These are phyloP conservation scores for Chaetomium sp. DNA, from an alignment of 2,329 filamentous ascomycete species.

Conservation along the genomic window DNA sequence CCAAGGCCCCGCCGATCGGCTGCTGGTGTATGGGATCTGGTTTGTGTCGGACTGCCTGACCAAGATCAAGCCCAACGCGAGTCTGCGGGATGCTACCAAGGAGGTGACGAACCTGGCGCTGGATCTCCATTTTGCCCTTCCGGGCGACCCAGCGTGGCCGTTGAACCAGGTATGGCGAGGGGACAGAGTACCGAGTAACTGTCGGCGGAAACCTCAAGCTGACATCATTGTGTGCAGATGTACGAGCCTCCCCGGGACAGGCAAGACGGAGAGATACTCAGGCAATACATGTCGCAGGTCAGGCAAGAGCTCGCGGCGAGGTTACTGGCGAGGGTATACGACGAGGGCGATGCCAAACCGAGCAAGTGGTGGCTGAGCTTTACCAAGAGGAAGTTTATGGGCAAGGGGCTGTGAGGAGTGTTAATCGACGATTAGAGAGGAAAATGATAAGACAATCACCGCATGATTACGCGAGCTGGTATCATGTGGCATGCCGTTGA, in stretches of 20 bases:
- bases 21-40: slow-evolving; percentile 94
- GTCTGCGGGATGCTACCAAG: slow-evolving; percentile 54
- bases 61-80: slow-evolving; percentile 75
- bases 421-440: background rate
- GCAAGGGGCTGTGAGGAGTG: slow-evolving; percentile 65
- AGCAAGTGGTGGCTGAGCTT: slow-evolving; percentile 98
- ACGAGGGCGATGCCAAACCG: slow-evolving; percentile 64
- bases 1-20: slow-evolving; percentile 86
- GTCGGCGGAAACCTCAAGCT: background rate
- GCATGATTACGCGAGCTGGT: background rate
- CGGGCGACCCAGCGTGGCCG: slow-evolving; percentile 87
- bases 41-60: slow-evolving; percentile 85
- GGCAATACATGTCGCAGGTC: slow-evolving; percentile 87
- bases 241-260: slow-evolving; percentile 84
- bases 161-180: slow-evolving; percentile 65
- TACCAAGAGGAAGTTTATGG: slow-evolving; percentile 99
- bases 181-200: no score
- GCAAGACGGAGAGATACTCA: slow-evolving; percentile 80
- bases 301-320: slow-evolving; percentile 82
- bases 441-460: background rate
- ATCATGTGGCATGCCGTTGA: no score
- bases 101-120: slow-evolving; percentile 86
- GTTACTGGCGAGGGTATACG: slow-evolving; percentile 80
- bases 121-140: slow-evolving; percentile 87
- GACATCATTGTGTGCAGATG: slow-evolving; percentile 44